These are phyloP conservation scores for Phtheirospermum japonicum DNA, from an alignment of 257 asterid species.

Conservation along the genomic window DNA sequence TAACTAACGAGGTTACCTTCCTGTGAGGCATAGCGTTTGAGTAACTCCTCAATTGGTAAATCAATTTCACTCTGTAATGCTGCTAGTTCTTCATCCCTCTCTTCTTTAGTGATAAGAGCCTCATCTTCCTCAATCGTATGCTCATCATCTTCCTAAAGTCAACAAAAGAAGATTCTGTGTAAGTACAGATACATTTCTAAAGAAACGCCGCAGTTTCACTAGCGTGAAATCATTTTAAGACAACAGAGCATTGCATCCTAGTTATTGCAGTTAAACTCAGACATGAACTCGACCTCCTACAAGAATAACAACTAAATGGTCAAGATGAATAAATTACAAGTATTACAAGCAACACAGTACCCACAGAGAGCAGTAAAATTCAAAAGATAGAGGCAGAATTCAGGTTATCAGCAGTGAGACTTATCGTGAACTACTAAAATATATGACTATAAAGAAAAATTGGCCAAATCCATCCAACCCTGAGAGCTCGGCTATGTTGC, in stretches of 20 bases:
- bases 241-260: slow-evolving; percentile 16
- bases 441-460: too few relatives aligned
- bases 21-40: slow-evolving; percentile 59
- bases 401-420: not conserved
- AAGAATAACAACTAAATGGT: too few relatives aligned
- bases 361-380: too few relatives aligned
- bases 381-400: too few relatives aligned
- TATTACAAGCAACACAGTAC: too few relatives aligned
- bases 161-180: slow-evolving; percentile 29
- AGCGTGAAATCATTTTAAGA: not conserved
- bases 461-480: too few relatives aligned
- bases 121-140: slow-evolving; percentile 94
- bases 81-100: slow-evolving; percentile 88
- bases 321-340: too few relatives aligned
- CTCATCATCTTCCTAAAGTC: slow-evolving; percentile 95
- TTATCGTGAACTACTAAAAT: too few relatives aligned
- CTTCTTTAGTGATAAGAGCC: slow-evolving; percentile 86
- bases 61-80: slow-evolving; percentile 81
- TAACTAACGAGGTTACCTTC: slow-evolving; percentile 51
- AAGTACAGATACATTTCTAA: slow-evolving; percentile 14
- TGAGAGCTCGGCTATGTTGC: not conserved
- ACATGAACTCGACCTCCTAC: slow-evolving; percentile 25
- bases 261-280: slow-evolving; percentile 16
- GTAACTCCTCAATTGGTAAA: slow-evolving; percentile 86
- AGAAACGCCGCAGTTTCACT: slow-evolving; percentile 18